Percentiles rank a stretch among this genome's conserved stretches.
phyloP scores from a whole-genome alignment of 106 monocot species.

The Platanthera guangdongensis region DNA sequence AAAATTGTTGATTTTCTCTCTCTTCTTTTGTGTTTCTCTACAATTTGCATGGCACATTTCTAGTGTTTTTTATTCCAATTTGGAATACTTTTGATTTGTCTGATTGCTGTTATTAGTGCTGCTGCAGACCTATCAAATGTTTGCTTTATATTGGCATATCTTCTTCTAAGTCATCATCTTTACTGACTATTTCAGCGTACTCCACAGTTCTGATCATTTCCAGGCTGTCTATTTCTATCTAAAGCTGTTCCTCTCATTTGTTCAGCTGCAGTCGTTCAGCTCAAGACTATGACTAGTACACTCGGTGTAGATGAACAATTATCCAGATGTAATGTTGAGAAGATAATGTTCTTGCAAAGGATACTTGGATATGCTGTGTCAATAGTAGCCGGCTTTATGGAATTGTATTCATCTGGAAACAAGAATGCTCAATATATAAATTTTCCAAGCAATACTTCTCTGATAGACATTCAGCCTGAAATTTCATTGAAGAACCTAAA shows the following conservation, averaged over 20 bases:
- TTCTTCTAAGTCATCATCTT: not conserved
- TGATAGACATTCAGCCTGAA: constrained; percentile 12
- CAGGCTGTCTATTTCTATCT: not conserved
- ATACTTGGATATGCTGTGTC: constrained; percentile 74
- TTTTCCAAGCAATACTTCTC: constrained; percentile 10
- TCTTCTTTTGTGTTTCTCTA: no score
- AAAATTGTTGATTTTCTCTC: no score
- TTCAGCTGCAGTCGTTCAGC: constrained; percentile 79
- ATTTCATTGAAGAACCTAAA: constrained; percentile 20
- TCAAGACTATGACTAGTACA: constrained; percentile 59
- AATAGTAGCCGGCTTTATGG: constrained; percentile 63
- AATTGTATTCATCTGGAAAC: constrained; percentile 36
- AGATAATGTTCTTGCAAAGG: constrained; percentile 53
- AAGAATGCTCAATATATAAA: constrained; percentile 24
- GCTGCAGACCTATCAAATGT: not conserved
- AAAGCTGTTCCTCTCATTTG: constrained; percentile 4
- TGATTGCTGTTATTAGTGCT: constrained; percentile 1
- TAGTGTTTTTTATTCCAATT: not conserved
- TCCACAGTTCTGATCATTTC: not conserved
- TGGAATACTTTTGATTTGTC: not conserved
- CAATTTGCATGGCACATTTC: not conserved
- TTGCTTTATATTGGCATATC: not conserved
- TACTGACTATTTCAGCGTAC: not conserved
- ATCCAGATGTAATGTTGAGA: constrained; percentile 37
- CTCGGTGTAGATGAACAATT: constrained; percentile 52